Base-by-base conservation (phyloP, 352 stramenopile species). In the Phytopythium litorale region DNA sequence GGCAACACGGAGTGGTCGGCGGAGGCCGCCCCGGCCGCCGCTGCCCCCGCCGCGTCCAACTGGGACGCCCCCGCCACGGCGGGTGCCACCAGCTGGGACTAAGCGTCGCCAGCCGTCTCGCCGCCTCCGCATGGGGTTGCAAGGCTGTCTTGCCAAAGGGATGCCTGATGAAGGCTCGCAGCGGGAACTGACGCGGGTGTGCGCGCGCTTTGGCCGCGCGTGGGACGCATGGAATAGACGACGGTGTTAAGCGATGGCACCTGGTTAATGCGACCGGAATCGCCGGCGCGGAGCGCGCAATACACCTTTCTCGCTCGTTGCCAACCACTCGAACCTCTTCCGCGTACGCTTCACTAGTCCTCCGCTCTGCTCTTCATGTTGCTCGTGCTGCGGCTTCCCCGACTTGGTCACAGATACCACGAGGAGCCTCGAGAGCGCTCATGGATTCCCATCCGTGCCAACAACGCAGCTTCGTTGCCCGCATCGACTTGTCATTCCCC, bases 211-310 rank as follows among this genome's bases (percentile, higher is more conserved):
- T 42, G 42, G 65, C 32, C 65, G 56, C 28, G 51, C 66, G 70
- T 60, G 28, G 73, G 72, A 83, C 76, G 84, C 87, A 96, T 96
- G 87, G 87, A 96, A 92, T 94, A 96, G 71, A 96, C 87, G 87
- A 96, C 81, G 87, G 84, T 92, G 87, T 96, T 94, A 87, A 87
- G 87, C 87, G 87, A 96, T 96, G 87, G 84, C 87, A 91, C 84
- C 83, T 78, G 87, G 87, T 96, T 96, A 96, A 96, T 95, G 86
- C 79, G 74, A 89, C 79, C 76, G 66, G 68, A 67, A 68, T 60
- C 74, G 81, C 63, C 67, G 56, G 62, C 35, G 52, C 60, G 45
- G 46, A 57, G 48, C 28, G 11, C 16, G 28, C 28, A 70, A 75
- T 73, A 72, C 53, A 79, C 66, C 30, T 32, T 42, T 35, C 51